Percentiles rank a stretch among this genome's conserved stretches.
phyloP scores from a whole-genome alignment of 2,329 filamentous ascomycete species.

The Taxawa tesnikishii region DNA sequence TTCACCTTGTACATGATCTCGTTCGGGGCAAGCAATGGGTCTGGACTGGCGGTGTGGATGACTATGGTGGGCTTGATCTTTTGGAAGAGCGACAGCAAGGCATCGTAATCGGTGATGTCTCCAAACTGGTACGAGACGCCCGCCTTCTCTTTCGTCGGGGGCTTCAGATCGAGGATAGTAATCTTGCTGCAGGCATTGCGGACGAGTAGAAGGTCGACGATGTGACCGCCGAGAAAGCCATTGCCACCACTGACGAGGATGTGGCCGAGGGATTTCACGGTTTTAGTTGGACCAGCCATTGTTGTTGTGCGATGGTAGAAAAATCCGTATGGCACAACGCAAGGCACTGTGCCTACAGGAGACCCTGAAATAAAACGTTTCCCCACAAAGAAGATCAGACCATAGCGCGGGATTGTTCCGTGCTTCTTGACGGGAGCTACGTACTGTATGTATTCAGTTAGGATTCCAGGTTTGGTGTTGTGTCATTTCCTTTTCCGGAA shows the following conservation, averaged over 20 bases:
- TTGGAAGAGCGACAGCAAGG: constrained; percentile 28
- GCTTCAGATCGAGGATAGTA: constrained; percentile 35
- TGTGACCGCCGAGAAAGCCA: constrained; percentile 39
- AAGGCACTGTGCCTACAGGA: too few relatives aligned
- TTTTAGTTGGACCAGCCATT: too few relatives aligned
- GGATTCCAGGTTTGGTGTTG: too few relatives aligned
- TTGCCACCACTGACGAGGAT: constrained; percentile 38
- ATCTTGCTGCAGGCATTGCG: constrained; percentile 29
- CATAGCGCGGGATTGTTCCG: too few relatives aligned
- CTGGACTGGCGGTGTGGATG: constrained; percentile 38
- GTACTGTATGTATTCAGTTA: too few relatives aligned
- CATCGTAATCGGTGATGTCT: constrained; percentile 34
- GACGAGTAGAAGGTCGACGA: constrained; percentile 33
- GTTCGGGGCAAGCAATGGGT: constrained; percentile 22
- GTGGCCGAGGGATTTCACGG: constrained; percentile 26
- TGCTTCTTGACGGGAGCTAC: too few relatives aligned
- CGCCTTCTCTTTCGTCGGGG: constrained; percentile 24
- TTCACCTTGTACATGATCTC: constrained; percentile 38
- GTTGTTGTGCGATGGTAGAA: too few relatives aligned
- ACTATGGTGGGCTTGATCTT: constrained; percentile 33
- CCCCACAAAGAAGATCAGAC: too few relatives aligned
- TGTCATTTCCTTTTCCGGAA: too few relatives aligned
- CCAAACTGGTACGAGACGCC: constrained; percentile 36
- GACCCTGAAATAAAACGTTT: too few relatives aligned
- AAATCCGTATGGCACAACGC: too few relatives aligned